Base-by-base conservation (phyloP, 176 grass and related monocot genomes). In the Aegilops longissima region DNA sequence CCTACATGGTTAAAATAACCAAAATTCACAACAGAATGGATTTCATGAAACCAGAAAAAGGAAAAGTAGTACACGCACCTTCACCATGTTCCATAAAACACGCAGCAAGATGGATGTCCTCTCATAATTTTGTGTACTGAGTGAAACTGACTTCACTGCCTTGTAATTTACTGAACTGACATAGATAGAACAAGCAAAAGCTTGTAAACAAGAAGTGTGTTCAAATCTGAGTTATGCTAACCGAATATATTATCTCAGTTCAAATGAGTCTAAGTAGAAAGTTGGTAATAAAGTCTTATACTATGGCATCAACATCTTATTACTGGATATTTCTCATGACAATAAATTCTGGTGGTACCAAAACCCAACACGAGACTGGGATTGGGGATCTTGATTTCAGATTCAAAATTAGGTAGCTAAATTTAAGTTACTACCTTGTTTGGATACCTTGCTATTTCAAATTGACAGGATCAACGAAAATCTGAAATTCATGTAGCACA, bases 91-190 rank as follows among this genome's bases (percentile, higher is more conserved):
- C 82, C 88, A 92, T 93, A 44, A 92, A 95, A 87, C 89, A 80
- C 17, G 78, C 77, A 95, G 64, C 76, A 95, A 73, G 58, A 95
- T 92, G 78, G 93, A 93, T 68, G 86, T 84, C 86, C 96, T 95
- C 85, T 95, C 91, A 82, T 81, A 85, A 73, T 98, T 98, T 62
- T 94, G 86, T 17, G 96, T 98, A 40, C 81, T 86, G 21, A 98
- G 90, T 59, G 93, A 98, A 95, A 98, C 88, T 62, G 90, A 98
- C 63, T 87, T 73, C 68, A 98, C 96, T 56, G 93, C 96, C 84
- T 87, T 98, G 77, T 95, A 95, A 81, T 98, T 98, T 90, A 93
- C 93, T 98, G 89, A 85, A 85, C 84, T 36, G 35, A 36, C 35
- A 36, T 58, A 88, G 78, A 78, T 47, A 54, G 59, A 76, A 79